Base-by-base conservation (phyloP, 2,329 filamentous ascomycete genomes). In the Pseudogymnoascus sp. region DNA sequence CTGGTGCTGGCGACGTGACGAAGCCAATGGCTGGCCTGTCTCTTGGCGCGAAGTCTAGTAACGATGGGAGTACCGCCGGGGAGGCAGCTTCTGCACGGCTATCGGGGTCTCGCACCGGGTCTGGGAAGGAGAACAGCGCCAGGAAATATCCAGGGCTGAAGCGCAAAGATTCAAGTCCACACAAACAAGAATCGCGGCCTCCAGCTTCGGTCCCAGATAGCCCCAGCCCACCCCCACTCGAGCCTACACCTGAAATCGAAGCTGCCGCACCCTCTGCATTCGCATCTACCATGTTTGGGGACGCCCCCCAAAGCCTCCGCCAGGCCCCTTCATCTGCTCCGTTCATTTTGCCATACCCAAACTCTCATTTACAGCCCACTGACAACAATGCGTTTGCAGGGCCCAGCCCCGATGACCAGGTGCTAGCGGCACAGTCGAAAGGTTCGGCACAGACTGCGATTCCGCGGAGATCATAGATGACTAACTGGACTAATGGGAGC, bases 331-430 rank as follows among this genome's bases (percentile, higher is more conserved):
- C 58, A 38, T n/a, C 63, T n/a, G 61, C 62, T 51, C 64, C 73
- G 36, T 75, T 76, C 63, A 71, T 74, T 61, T 69, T 80, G 59
- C 75, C 78, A n/a, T 79, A 77, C 63, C 61, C 39, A 61, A 69
- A 72, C 38, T 67, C 66, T n/a, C 67, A 69, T 17, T 71, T 72
- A 62, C 80, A 73, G 71, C 79, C 75, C 71, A 69, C 80, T 70
- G 48, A 55, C 8, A 79, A 85, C 8, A 79, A 85, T 71, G 84
- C 87, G 63, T 97, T 97, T 77, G 80, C 87, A 80, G 85, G 86
- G 73, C 92, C 93, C 62, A 97, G 92, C 76, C 92, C 92, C 68
- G 92, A 97, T 78, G 92, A 97, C 74, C 78, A 94, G 71, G 90
- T 97, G 70, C 81, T 91, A 66, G 85, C 87, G 74, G 93, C 92